A percentile compares a stretch with the other conserved stretches of the same genome.
These are phyloP conservation scores for Entelexis paramagnoliae DNA, from an alignment of 1,139 yeast genomes.

Conservation along the genomic window DNA sequence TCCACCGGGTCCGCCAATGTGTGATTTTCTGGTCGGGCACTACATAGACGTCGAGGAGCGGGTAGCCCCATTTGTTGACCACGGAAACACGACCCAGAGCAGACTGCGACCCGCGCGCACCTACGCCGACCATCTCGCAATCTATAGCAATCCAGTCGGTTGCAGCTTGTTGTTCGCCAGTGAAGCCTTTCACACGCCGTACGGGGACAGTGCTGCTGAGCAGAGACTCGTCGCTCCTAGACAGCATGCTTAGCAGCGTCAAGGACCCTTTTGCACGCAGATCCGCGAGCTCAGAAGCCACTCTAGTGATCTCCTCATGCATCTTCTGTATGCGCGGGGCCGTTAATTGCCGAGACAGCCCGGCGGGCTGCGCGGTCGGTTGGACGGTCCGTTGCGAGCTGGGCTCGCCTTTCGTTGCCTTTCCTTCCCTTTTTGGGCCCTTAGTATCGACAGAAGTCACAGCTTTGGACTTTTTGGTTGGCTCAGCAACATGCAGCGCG, in stretches of 20 bases:
- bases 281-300: background rate
- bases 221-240: background rate
- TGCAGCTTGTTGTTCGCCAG: background rate
- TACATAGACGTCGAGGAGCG: background rate
- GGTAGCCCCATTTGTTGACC: conserved; percentile 3
- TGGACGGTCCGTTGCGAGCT: too few species aligned
- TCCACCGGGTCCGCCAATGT: background rate
- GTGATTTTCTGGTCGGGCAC: background rate
- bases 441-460: too few species aligned
- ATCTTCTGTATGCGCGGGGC: background rate
- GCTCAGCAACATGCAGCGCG: too few species aligned
- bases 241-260: background rate
- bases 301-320: background rate
- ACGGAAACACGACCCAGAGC: conserved; percentile 3
- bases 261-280: background rate
- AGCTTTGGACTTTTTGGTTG: too few species aligned
- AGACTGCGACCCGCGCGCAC: background rate
- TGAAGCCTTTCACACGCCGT: too few species aligned
- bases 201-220: background rate
- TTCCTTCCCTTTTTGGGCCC: too few species aligned
- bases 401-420: too few species aligned
- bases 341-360: background rate
- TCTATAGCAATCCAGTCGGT: background rate
- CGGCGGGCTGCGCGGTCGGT: too few species aligned
- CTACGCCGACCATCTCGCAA: conserved; percentile 6